These are phyloP conservation scores for Gaillardinia entomophila DNA, from an alignment of 805 yeast genomes.

Conservation along the genomic window DNA sequence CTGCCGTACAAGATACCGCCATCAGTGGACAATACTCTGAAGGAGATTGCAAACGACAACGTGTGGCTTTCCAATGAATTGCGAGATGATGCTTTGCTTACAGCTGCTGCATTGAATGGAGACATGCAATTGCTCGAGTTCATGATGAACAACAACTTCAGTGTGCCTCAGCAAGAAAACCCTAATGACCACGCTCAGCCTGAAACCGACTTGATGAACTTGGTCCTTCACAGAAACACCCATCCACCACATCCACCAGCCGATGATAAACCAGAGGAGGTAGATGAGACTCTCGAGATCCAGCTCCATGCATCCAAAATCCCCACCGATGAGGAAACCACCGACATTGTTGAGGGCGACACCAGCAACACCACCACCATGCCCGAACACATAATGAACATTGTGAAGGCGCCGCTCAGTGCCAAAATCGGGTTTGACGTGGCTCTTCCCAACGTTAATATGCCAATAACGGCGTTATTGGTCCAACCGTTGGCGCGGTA, in stretches of 20 bases:
- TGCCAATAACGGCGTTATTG: constrained; percentile 58
- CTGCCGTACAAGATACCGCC: neutral
- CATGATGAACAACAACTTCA: constrained; percentile 19
- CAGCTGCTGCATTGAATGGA: constrained; percentile 66
- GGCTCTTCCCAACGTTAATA: constrained; percentile 23
- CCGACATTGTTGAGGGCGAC: constrained; percentile 29
- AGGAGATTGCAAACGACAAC: constrained; percentile 33
- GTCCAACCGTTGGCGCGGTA: constrained; percentile 69
- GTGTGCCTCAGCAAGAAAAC: constrained; percentile 1
- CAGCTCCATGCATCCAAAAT: constrained; percentile 36
- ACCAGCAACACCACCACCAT: constrained; percentile 32
- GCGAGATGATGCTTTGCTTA: constrained; percentile 64
- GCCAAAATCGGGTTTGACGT: constrained; percentile 41
- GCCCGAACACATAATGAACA: constrained; percentile 52
- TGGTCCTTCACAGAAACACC: constrained; percentile 46
- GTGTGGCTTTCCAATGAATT: constrained; percentile 71
- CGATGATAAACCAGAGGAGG: constrained; percentile 25
- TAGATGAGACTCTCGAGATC: constrained; percentile 33
- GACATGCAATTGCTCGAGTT: constrained; percentile 55
- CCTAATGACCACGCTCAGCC: constrained; percentile 16
- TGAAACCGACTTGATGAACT: constrained; percentile 46
- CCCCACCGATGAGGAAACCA: constrained; percentile 15
- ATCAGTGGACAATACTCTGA: neutral
- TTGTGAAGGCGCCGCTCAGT: constrained; percentile 31
- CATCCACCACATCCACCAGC: constrained; percentile 5